Conservation (phyloP, 116 monocot genomes). For the Iris pallida region DNA sequence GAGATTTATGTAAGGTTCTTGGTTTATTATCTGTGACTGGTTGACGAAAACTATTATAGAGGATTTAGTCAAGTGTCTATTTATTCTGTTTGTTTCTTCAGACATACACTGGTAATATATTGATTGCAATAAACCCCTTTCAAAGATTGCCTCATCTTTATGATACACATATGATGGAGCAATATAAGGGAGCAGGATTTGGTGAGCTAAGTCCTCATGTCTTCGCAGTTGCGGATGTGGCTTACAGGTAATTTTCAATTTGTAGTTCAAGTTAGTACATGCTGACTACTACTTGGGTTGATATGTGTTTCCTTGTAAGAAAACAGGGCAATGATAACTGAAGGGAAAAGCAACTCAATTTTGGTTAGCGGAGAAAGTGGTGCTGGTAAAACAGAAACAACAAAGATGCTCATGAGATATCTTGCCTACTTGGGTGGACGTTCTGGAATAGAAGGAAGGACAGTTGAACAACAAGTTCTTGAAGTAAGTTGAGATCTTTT, state of each 20-base stretch:
- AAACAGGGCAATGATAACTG: constrained; percentile 45
- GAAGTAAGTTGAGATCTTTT: constrained; percentile 5
- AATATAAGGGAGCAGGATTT: constrained; percentile 41
- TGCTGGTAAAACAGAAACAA: constrained; percentile 48
- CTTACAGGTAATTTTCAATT: constrained; percentile 33
- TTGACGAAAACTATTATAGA: not conserved
- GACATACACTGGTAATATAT: constrained; percentile 45
- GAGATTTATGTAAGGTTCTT: constrained; percentile 42
- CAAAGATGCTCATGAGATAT: constrained; percentile 38
- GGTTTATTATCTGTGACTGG: not conserved
- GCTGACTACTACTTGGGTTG: not conserved
- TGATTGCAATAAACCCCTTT: constrained; percentile 48
- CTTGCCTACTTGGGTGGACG: constrained; percentile 34
- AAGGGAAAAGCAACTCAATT: constrained; percentile 40
- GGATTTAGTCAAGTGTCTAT: too few relatives aligned
- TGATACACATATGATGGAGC: constrained; percentile 42
- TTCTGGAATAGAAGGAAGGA: constrained; percentile 31
- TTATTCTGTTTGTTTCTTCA: constrained; percentile 12
- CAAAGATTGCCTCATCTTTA: constrained; percentile 43
- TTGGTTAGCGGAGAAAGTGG: constrained; percentile 57
- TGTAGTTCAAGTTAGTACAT: not conserved
- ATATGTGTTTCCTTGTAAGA: constrained; percentile 12
- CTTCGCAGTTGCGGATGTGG: constrained; percentile 41
- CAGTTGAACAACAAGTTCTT: constrained; percentile 39
- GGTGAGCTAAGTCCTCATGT: constrained; percentile 48